A percentile compares a stretch with the other conserved stretches of the same genome.
Evolutionary conservation across 2,329 filamentous ascomycete genomes (phyloP).

Genomic region (Colletotrichum musicola): DNA sequence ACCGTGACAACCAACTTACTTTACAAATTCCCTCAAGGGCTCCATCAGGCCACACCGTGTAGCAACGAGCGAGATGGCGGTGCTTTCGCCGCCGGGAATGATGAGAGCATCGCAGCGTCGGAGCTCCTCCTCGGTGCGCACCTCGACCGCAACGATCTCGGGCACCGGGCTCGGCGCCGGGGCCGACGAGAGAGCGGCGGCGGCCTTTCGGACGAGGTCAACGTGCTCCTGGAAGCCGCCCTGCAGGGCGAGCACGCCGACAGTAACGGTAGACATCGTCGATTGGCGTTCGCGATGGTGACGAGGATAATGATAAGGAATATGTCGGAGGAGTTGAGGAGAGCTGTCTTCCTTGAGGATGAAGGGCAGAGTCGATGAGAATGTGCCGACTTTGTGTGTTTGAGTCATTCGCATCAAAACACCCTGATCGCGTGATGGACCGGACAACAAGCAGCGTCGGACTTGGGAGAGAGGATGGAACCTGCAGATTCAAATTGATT

Average conservation of each 20-base stretch:
- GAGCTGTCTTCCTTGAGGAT: neutral
- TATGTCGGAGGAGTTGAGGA: neutral
- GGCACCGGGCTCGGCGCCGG: slow-evolving; percentile 40
- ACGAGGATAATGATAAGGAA: neutral
- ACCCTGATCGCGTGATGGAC: slow-evolving; percentile 7
- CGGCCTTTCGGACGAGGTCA: slow-evolving; percentile 78
- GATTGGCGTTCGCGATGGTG: neutral
- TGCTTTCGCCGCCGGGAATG: slow-evolving; percentile 95
- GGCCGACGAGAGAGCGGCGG: slow-evolving; percentile 57
- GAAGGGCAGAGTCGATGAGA: neutral
- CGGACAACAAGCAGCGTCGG: neutral
- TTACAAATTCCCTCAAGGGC: slow-evolving; percentile 89
- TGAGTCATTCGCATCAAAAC: slow-evolving; percentile 27
- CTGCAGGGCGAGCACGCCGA: slow-evolving; percentile 82
- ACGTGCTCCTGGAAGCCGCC: slow-evolving; percentile 94
- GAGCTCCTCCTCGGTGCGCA: slow-evolving; percentile 81
- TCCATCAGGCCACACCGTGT: slow-evolving; percentile 84
- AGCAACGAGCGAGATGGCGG: slow-evolving; percentile 90
- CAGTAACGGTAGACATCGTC: slow-evolving; percentile 51
- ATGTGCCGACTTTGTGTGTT: neutral
- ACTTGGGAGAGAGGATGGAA: neutral
- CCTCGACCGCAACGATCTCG: slow-evolving; percentile 74
- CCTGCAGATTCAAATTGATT: neutral
- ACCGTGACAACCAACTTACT: slow-evolving; percentile 66
- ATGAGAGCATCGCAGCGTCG: slow-evolving; percentile 83